Evolutionary conservation across 192 early-diverging fungal genomes (phyloP).

Genomic region (Radiomyces spectabilis): DNA sequence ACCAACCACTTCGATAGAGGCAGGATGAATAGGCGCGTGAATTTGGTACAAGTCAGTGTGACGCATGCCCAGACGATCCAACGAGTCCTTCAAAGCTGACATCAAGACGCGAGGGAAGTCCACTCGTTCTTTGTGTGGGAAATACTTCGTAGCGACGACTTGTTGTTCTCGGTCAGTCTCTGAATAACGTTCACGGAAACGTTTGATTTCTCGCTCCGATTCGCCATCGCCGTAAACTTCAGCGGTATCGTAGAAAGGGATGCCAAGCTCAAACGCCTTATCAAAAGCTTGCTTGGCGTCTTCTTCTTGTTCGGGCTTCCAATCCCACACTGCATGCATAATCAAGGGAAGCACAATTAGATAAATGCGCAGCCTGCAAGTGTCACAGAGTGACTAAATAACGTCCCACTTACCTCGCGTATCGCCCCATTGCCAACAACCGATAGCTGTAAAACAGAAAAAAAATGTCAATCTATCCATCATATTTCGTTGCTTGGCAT

Average conservation of each 20-base stretch:
- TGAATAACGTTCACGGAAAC: conserved; percentile 19
- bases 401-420: conserved; percentile 7
- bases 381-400: too few relatives aligned
- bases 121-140: conserved; percentile 30
- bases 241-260: conserved; percentile 41
- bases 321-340: conserved; percentile 28
- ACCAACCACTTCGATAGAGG: conserved; percentile 39
- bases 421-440: conserved; percentile 41
- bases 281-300: conserved; percentile 35
- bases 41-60: conserved; percentile 43
- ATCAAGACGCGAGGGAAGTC: conserved; percentile 34
- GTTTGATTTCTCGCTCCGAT: conserved; percentile 32
- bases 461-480: too few relatives aligned
- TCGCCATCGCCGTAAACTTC: conserved; percentile 38
- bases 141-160: conserved; percentile 42
- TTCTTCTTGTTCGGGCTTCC: conserved; percentile 31
- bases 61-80: conserved; percentile 35
- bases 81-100: conserved; percentile 33
- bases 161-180: conserved; percentile 16
- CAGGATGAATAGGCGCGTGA: conserved; percentile 39
- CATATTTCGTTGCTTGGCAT: neutral
- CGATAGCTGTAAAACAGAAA: conserved; percentile 24
- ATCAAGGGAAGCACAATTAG: too few relatives aligned
- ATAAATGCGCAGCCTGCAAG: too few relatives aligned
- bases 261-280: conserved; percentile 19